A percentile compares a stretch with the other conserved stretches of the same genome.
phyloP scores from a whole-genome alignment of 2,329 filamentous ascomycete genomes.

The Paecilomyces sp. region DNA sequence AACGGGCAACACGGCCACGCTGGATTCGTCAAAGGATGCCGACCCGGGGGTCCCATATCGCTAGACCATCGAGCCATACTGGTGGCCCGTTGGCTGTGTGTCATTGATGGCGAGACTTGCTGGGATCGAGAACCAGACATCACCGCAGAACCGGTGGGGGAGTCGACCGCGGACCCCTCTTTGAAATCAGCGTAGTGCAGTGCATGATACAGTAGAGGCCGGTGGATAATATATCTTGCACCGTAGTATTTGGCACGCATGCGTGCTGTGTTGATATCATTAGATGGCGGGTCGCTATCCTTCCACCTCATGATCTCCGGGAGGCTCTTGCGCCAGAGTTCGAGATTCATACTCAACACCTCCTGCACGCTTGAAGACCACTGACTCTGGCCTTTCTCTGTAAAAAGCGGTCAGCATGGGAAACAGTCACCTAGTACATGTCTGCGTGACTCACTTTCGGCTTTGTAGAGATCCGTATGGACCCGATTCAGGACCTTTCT shows the following conservation, averaged over 20 bases:
- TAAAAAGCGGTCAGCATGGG: conserved; percentile 1
- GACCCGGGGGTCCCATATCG: conserved; percentile 25
- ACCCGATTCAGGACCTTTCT: conserved; percentile 51
- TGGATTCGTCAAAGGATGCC: neutral
- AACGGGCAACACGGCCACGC: conserved; percentile 16
- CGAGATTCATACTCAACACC: conserved; percentile 41
- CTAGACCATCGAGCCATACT: conserved; percentile 25
- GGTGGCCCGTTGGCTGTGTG: conserved; percentile 20
- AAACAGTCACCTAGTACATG: neutral
- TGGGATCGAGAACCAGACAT: conserved; percentile 21
- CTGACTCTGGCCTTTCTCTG: conserved; percentile 22
- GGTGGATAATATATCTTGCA: conserved; percentile 79
- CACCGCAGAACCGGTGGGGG: conserved; percentile 22
- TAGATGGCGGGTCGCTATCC: conserved; percentile 63
- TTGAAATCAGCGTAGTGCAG: conserved; percentile 41
- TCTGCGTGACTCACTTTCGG: conserved; percentile 18
- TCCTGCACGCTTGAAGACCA: conserved; percentile 34
- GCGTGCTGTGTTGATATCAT: conserved; percentile 72
- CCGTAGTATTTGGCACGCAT: conserved; percentile 94
- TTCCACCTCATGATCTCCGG: conserved; percentile 52
- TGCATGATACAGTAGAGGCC: conserved; percentile 63
- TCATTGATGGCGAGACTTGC: conserved; percentile 28
- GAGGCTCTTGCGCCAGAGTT: conserved; percentile 48
- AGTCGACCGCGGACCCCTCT: conserved; percentile 17
- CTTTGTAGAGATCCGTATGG: conserved; percentile 49